Percentiles rank a stretch among this genome's conserved stretches.
phyloP scores from a whole-genome alignment of 2,329 filamentous ascomycete genomes.

The Epichloe hybrida region DNA sequence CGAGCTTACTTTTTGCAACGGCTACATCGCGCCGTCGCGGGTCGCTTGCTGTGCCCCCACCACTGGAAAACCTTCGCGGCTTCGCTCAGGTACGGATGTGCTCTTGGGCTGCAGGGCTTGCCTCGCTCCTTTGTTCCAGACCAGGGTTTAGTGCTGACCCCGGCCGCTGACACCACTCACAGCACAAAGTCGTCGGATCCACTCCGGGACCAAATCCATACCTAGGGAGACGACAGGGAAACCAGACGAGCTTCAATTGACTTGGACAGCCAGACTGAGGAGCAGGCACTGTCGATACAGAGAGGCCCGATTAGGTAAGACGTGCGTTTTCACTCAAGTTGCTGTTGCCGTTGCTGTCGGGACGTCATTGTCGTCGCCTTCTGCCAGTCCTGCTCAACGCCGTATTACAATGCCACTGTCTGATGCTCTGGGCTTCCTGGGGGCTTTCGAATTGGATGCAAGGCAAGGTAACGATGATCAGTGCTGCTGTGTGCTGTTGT shows the following conservation, averaged over 20 bases:
- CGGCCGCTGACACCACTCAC: constrained; percentile 4
- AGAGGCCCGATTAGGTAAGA: constrained; percentile 1
- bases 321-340: neutral
- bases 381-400: neutral
- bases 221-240: neutral
- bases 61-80: constrained; percentile 1
- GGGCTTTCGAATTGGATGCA: neutral
- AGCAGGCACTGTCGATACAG: neutral
- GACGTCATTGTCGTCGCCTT: neutral
- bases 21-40: constrained; percentile 1
- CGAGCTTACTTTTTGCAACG: neutral
- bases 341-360: neutral
- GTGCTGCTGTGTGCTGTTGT: neutral
- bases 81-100: constrained; percentile 4
- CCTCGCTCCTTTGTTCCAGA: constrained; percentile 1
- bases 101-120: constrained; percentile 3
- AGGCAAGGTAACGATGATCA: neutral
- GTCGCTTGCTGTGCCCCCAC: constrained; percentile 2
- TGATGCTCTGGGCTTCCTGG: neutral
- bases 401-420: neutral
- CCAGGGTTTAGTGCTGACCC: constrained; percentile 5
- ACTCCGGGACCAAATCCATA: neutral
- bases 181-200: neutral
- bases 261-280: neutral
- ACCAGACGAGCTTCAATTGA: constrained; percentile 2